Conservation (phyloP, 164 flowering plant species). For the Paratinospora sagittata region DNA sequence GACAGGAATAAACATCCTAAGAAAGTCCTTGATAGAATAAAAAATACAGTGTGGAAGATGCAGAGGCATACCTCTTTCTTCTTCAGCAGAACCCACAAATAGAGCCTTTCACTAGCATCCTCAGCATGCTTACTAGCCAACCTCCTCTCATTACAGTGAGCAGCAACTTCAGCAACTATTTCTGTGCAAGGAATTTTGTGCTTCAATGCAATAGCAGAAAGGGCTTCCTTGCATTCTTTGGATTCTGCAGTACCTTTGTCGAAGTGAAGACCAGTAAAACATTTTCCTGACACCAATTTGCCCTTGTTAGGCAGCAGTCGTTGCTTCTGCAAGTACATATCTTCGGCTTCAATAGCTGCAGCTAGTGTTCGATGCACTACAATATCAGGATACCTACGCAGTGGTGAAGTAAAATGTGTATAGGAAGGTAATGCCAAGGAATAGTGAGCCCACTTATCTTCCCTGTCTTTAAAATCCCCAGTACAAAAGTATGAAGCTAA, state of each 20-base stretch:
- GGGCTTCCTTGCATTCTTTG: slow-evolving; percentile 44
- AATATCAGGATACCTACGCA: slow-evolving; percentile 91
- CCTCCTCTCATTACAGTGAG: slow-evolving; percentile 63
- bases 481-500: slow-evolving; percentile 72
- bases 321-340: slow-evolving; percentile 32
- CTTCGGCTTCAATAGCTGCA: slow-evolving; percentile 79
- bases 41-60: not conserved
- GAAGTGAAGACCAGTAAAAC: slow-evolving; percentile 57
- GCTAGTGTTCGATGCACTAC: slow-evolving; percentile 80
- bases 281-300: slow-evolving; percentile 21
- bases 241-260: slow-evolving; percentile 51
- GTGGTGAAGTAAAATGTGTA: slow-evolving; percentile 94
- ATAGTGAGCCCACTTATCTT: slow-evolving; percentile 73
- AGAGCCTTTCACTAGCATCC: slow-evolving; percentile 69
- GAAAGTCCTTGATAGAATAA: not conserved
- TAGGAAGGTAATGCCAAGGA: slow-evolving; percentile 75
- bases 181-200: slow-evolving; percentile 42
- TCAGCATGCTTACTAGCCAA: slow-evolving; percentile 66
- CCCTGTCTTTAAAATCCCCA: slow-evolving; percentile 47
- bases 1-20: not conserved
- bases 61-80: slow-evolving; percentile 53
- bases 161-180: slow-evolving; percentile 52
- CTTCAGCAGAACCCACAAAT: slow-evolving; percentile 70
- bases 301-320: slow-evolving; percentile 10
- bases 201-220: slow-evolving; percentile 55